Percentiles rank a stretch among this genome's conserved stretches.
Conservation (phyloP, 163 green algal genomes). For the Prototheca cutis region DNA sequence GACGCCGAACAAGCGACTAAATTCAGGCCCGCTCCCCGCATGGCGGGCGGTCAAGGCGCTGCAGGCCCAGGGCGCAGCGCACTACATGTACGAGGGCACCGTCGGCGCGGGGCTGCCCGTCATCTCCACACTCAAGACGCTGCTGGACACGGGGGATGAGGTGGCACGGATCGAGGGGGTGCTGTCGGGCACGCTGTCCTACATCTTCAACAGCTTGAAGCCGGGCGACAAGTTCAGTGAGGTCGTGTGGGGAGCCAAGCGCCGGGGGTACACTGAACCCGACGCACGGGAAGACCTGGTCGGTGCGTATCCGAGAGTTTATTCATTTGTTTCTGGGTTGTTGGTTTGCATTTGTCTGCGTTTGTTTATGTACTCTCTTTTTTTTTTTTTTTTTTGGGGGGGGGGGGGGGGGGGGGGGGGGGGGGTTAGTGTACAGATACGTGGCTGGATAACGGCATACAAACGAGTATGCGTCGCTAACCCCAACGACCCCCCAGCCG, state of each 20-base stretch:
- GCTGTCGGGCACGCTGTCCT: constrained; percentile 69
- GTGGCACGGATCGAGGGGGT: constrained; percentile 67
- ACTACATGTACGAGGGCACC: constrained; percentile 58
- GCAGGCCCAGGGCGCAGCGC: constrained; percentile 12
- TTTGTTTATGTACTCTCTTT: too few species aligned
- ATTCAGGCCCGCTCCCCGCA: constrained; percentile 33
- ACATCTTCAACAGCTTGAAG: constrained; percentile 86
- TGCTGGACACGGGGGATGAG: constrained; percentile 79
- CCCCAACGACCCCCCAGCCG: too few species aligned
- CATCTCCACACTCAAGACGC: constrained; percentile 66
- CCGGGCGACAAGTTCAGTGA: constrained; percentile 35
- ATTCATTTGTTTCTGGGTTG: too few species aligned
- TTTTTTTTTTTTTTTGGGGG: too few species aligned
- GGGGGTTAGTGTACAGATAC: too few species aligned
- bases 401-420: too few species aligned
- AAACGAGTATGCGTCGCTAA: background rate
- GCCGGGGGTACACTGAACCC: constrained; percentile 86
- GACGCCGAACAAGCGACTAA: constrained; percentile 81
- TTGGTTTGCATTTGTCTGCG: background rate
- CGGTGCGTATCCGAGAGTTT: constrained; percentile 17
- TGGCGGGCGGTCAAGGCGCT: constrained; percentile 43
- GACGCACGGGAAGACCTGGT: constrained; percentile 90
- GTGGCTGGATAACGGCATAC: background rate
- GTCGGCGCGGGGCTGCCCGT: constrained; percentile 86
- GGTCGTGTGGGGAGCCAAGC: constrained; percentile 45